These are phyloP conservation scores for Haplographium delicatum DNA, from an alignment of 495 filamentous ascomycete species.

Conservation along the genomic window DNA sequence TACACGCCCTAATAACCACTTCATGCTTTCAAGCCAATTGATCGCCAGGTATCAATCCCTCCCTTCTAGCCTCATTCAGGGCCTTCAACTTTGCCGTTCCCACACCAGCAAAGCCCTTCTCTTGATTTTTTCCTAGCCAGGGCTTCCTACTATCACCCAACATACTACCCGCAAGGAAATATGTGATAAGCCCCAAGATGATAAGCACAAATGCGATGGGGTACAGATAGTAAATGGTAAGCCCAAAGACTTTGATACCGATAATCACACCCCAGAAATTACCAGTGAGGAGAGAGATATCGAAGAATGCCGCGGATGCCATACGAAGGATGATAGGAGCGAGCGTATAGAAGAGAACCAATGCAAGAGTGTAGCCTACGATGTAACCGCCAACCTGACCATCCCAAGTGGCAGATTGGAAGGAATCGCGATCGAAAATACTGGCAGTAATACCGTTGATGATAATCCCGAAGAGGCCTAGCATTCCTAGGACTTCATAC, in stretches of 20 bases:
- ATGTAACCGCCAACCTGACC: conserved; percentile 70
- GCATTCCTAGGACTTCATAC: conserved; percentile 89
- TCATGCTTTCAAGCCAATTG: conserved; percentile 5
- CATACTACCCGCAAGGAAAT: conserved; percentile 70
- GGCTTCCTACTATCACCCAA: conserved; percentile 92
- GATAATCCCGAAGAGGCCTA: conserved; percentile 81
- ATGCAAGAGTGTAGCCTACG: conserved; percentile 76
- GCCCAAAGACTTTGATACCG: conserved; percentile 78
- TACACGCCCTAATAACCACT: no score
- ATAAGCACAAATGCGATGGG: conserved; percentile 93
- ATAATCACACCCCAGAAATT: conserved; percentile 98
- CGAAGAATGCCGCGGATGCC: conserved; percentile 89
- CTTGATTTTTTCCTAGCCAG: conserved; percentile 85
- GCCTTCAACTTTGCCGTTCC: conserved; percentile 85
- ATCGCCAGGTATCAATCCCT: conserved; percentile 14
- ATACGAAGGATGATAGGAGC: conserved; percentile 85
- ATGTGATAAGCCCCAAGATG: conserved; percentile 73
- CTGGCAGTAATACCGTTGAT: conserved; percentile 88
- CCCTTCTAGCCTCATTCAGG: conserved; percentile 43
- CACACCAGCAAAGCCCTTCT: conserved; percentile 70
- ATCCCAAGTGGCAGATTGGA: conserved; percentile 63
- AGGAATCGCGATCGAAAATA: conserved; percentile 80
- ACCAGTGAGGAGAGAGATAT: conserved; percentile 86
- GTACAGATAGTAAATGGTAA: conserved; percentile 82
- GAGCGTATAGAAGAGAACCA: conserved; percentile 80